Evolutionary conservation across 345 rosid species (phyloP).

Genomic region (Brassica rapa): DNA sequence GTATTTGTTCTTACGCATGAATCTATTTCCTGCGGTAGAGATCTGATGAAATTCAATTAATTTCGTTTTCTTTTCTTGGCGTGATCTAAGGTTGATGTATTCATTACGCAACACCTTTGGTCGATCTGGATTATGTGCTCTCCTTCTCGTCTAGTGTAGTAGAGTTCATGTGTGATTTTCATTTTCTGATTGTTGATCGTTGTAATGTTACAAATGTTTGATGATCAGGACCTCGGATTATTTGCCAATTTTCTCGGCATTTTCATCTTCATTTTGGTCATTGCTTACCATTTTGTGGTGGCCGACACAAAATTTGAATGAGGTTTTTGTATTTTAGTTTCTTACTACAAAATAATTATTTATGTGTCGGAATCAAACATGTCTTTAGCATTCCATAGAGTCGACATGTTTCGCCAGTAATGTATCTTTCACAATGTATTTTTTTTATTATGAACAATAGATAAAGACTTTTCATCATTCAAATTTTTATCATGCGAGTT

Average conservation of each 20-base stretch:
- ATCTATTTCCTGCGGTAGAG: too few relatives aligned
- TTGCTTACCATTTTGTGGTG: slow-evolving; percentile 78
- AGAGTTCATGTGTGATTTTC: not conserved
- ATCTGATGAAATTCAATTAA: too few relatives aligned
- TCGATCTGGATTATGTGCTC: too few relatives aligned
- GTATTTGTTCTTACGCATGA: too few relatives aligned
- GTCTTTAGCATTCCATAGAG: slow-evolving; percentile 10
- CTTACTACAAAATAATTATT: not conserved
- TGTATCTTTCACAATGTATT: slow-evolving; percentile 21
- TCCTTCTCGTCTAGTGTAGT: too few relatives aligned
- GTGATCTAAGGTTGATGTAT: too few relatives aligned
- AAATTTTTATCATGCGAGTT: not conserved
- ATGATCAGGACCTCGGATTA: not conserved
- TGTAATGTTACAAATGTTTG: not conserved
- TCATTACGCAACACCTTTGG: too few relatives aligned
- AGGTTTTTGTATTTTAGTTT: slow-evolving; percentile 29
- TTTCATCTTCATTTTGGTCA: slow-evolving; percentile 70
- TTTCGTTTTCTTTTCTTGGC: too few relatives aligned
- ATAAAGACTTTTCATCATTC: not conserved
- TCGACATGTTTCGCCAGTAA: slow-evolving; percentile 5
- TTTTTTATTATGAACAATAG: not conserved
- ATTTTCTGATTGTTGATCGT: not conserved
- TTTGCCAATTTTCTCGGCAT: slow-evolving; percentile 31
- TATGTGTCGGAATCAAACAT: slow-evolving; percentile 9
- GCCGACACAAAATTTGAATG: slow-evolving; percentile 81